phyloP scores from a whole-genome alignment of 768 basidiomycete species.

The Amanita subjunquillea region DNA sequence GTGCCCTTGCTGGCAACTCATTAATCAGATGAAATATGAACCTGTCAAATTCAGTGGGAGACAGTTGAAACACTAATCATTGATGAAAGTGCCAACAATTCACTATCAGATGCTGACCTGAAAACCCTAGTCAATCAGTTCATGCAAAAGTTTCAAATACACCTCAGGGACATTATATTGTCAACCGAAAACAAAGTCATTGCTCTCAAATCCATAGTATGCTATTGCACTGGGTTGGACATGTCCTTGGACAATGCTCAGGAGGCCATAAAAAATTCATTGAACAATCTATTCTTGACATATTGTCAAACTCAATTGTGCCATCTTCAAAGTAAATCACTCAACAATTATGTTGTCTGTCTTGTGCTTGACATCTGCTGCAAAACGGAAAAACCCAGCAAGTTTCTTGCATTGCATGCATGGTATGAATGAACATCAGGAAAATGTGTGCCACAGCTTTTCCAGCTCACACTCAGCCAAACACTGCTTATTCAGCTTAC shows the following conservation, averaged over 20 bases:
- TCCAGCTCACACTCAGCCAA: no score
- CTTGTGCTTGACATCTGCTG: constrained; percentile 44
- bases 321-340: constrained; percentile 45
- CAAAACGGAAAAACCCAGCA: constrained; percentile 48
- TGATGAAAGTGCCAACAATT: accelerated
- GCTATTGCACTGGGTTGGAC: constrained; percentile 69
- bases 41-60: no score
- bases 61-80: no score
- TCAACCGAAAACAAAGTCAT: constrained; percentile 35
- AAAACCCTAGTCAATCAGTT: constrained; percentile 26
- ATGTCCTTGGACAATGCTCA: constrained; percentile 23
- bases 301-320: constrained; percentile 28
- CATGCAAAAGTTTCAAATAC: constrained; percentile 20
- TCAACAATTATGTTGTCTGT: constrained; percentile 62
- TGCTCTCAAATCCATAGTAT: constrained; percentile 67
- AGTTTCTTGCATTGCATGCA: neutral
- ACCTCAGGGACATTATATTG: constrained; percentile 25
- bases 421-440: constrained; percentile 1
- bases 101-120: neutral
- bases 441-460: no score
- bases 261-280: constrained; percentile 18
- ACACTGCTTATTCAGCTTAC: no score
- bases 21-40: no score
- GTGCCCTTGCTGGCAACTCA: no score
- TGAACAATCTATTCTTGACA: constrained; percentile 21